Evolutionary conservation across 1,284 basidiomycete species (phyloP), one percentile per base, ranked within the genome.

Genomic region (Ceratobasidium sp.): DNA sequence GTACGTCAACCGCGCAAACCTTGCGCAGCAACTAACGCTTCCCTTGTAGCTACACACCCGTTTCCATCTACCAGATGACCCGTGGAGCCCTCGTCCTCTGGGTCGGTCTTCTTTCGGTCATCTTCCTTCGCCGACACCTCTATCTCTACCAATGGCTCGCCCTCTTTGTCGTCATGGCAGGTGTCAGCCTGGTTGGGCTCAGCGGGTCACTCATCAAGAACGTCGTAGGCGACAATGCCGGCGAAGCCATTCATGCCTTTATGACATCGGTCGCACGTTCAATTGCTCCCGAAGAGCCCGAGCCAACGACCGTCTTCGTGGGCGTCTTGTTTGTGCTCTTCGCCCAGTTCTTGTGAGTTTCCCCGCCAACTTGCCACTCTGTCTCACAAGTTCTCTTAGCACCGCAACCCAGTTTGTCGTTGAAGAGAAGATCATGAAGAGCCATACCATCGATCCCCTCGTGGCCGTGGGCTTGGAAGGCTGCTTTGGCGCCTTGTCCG

Each of bases 401-500:
- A 93, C 94, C 44, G 96, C 96, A 65, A 90, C 90, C 13, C 95
- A 97, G 82, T 97, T 97, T 82, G 96, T 99, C 64, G 88, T 98
- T n/a, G 97, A 99, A 87, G 95, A 96, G 85, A 95, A 93, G 86
- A 95, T 98, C 81, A 92, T 98, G 91, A 88, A 90, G 57, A 89
- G 89, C 70, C 97, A 98, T 86, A 88, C 90, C 59, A 92, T 99
- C 74, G 90, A 93, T 70, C 97, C 98, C n/a, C 88, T 99, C 44
- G 89, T 96, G 73, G 97, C 97, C 13, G 98, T 99, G 69, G 95
- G 96, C 37, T 94, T 90, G 79, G 98, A 99, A 85, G 98, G 98
- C 67, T 86, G 97, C 77, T 99, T 98, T 83, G 98, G 98, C 77
- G 85, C 92, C 22, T 80, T 93, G 77, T 94, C 94, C 29, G 91